Percentiles rank a stretch among this genome's conserved stretches.
phyloP scores from a whole-genome alignment of 2,329 filamentous ascomycete species.

The Kalmusia sp. region DNA sequence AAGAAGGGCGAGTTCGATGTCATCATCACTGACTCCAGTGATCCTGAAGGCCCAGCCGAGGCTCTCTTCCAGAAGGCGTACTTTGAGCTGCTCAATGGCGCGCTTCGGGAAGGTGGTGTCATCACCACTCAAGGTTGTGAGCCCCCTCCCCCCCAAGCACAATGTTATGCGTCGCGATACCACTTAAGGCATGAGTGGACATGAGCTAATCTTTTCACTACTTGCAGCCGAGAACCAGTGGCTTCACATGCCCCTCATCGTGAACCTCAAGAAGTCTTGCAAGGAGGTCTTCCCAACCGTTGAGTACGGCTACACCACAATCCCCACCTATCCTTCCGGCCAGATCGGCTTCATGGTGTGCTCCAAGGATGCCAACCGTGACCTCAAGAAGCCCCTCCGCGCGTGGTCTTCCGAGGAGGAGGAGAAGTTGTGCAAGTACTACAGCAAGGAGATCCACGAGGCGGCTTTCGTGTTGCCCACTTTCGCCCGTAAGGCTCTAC shows the following conservation, averaged over 20 bases:
- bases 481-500: conserved; percentile 81
- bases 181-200: conserved; percentile 20
- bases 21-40: conserved; percentile 98
- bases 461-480: conserved; percentile 92
- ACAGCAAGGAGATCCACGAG: conserved; percentile 96
- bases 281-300: conserved; percentile 95
- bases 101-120: conserved; percentile 92
- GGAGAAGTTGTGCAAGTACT: conserved; percentile 92
- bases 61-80: conserved; percentile 98
- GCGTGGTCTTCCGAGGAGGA: conserved; percentile 86
- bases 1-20: conserved; percentile 98
- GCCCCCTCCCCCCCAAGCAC: conserved; percentile 64
- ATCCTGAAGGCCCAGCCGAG: conserved; percentile 96
- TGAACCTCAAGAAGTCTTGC: conserved; percentile 95
- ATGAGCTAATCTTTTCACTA: conserved; percentile 31
- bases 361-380: conserved; percentile 86
- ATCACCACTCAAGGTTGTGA: conserved; percentile 99
- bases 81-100: conserved; percentile 91
- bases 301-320: conserved; percentile 99
- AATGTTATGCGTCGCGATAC: conserved; percentile 19
- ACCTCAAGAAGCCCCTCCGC: conserved; percentile 86
- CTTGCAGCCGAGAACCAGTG: conserved; percentile 94
- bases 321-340: conserved; percentile 97
- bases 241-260: conserved; percentile 94
- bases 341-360: conserved; percentile 99